A percentile compares a stretch with the other conserved stretches of the same genome.
Conservation (phyloP, 805 yeast species). For the Cyberlindnera lachancei region DNA sequence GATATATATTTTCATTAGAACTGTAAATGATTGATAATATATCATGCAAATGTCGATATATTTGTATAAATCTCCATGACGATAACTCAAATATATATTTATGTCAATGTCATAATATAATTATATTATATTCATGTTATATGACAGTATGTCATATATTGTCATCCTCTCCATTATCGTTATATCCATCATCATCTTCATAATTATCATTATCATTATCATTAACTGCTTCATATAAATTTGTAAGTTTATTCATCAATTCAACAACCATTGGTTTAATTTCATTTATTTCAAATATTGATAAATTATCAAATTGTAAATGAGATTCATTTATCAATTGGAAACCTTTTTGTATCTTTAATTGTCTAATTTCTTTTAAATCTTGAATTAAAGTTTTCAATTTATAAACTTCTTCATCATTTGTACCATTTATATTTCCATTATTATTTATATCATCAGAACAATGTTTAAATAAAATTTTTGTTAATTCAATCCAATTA, state of each 20-base stretch:
- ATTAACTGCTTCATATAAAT: constrained; percentile 34
- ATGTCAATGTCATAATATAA: too few species aligned
- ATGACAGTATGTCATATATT: too few species aligned
- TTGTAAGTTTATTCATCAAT: constrained; percentile 73
- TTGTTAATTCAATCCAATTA: constrained; percentile 83
- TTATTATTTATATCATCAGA: constrained; percentile 69
- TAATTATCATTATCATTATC: constrained; percentile 3
- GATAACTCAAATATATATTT: too few species aligned
- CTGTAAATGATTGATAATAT: too few species aligned
- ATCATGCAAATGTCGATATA: too few species aligned
- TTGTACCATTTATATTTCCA: too few species aligned
- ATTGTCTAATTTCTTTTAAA: constrained; percentile 70
- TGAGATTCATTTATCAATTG: constrained; percentile 73
- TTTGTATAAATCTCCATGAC: too few species aligned
- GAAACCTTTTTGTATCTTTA: constrained; percentile 77
- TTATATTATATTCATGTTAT: too few species aligned
- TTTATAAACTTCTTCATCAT: constrained; percentile 68
- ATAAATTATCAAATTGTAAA: constrained; percentile 74
- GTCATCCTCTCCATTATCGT: constrained; percentile 1
- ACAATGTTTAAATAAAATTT: constrained; percentile 58
- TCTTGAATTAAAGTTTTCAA: constrained; percentile 72
- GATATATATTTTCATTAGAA: too few species aligned
- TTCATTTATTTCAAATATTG: constrained; percentile 82
- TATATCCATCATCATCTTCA: constrained; percentile 4
- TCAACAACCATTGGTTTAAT: constrained; percentile 72